Percentiles rank a stretch among this genome's conserved stretches.
Conservation (phyloP, 2,329 filamentous ascomycete genomes). For the Aspergillus candidus region DNA sequence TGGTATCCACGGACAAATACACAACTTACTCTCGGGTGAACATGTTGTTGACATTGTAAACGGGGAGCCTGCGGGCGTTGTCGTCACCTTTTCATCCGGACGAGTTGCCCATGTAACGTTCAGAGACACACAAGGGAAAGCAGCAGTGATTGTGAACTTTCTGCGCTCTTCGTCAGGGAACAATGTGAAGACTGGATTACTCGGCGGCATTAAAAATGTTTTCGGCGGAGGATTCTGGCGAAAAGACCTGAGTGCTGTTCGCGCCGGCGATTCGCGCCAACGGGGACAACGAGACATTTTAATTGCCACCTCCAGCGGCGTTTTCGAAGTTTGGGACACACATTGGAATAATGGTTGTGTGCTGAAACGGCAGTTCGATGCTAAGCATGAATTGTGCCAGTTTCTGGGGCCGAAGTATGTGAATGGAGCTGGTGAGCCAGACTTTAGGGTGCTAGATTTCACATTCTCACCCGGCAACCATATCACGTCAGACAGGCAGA, state of each 20-base stretch:
- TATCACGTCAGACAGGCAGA: conserved; percentile 43
- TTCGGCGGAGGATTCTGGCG: conserved; percentile 64
- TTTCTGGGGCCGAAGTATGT: conserved; percentile 55
- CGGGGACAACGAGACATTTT: conserved; percentile 82
- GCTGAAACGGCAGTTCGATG: conserved; percentile 64
- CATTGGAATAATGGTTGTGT: conserved; percentile 81
- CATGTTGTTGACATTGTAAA: conserved; percentile 69
- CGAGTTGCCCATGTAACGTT: conserved; percentile 80
- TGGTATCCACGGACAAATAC: conserved; percentile 68
- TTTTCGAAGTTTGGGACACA: conserved; percentile 79
- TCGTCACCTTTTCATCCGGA: conserved; percentile 78
- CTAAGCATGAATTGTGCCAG: conserved; percentile 57
- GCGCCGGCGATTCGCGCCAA: conserved; percentile 62
- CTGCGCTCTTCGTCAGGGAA: conserved; percentile 57
- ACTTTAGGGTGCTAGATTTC: conserved; percentile 74
- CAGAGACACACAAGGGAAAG: conserved; percentile 79
- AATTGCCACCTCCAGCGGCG: conserved; percentile 68
- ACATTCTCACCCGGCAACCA: conserved; percentile 46
- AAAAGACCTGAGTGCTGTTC: conserved; percentile 74
- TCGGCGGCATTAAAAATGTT: conserved; percentile 73
- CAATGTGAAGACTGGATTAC: conserved; percentile 54
- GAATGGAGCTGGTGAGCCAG: conserved; percentile 48
- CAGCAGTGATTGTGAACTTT: conserved; percentile 70
- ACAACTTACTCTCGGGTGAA: conserved; percentile 73
- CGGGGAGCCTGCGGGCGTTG: conserved; percentile 79